Percentiles rank a stretch among this genome's conserved stretches.
phyloP scores from a whole-genome alignment of 148 eudicot species.

The Cornus controversa region DNA sequence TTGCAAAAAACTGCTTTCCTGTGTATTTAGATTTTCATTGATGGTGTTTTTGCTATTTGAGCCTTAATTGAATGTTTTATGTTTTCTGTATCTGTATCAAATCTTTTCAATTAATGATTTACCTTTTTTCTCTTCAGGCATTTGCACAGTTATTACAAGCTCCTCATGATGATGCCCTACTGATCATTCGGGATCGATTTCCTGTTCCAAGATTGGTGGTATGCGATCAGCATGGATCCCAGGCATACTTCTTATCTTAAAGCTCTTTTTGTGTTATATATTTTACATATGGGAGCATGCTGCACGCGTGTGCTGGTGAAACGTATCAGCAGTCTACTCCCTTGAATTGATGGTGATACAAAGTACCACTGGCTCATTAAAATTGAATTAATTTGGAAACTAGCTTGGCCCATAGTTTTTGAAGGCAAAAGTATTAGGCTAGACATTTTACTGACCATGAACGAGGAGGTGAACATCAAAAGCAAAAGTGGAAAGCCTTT shows the following conservation, averaged over 20 bases:
- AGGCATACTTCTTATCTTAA: constrained; percentile 34
- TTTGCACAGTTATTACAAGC: constrained; percentile 76
- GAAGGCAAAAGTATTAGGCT: no score
- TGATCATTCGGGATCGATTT: constrained; percentile 78
- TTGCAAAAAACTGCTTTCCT: not conserved
- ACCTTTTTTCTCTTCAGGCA: constrained; percentile 38
- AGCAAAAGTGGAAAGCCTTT: no score
- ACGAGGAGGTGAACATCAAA: no score
- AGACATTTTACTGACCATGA: no score
- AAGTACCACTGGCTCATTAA: no score
- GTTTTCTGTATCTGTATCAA: not conserved
- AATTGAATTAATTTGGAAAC: no score
- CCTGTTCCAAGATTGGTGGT: constrained; percentile 98
- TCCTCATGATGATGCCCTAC: constrained; percentile 83
- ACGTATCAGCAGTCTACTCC: not conserved
- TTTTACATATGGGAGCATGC: not conserved
- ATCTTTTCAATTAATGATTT: not conserved
- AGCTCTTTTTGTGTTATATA: not conserved
- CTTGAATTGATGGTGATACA: no score
- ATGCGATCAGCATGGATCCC: constrained; percentile 99
- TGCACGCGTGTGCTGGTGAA: not conserved
- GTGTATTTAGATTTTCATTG: not conserved
- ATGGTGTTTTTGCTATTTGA: not conserved
- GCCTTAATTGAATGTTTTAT: not conserved
- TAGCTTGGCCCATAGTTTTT: no score